Base-by-base conservation (phyloP, 495 filamentous ascomycete genomes). In the Bacidia rubella region DNA sequence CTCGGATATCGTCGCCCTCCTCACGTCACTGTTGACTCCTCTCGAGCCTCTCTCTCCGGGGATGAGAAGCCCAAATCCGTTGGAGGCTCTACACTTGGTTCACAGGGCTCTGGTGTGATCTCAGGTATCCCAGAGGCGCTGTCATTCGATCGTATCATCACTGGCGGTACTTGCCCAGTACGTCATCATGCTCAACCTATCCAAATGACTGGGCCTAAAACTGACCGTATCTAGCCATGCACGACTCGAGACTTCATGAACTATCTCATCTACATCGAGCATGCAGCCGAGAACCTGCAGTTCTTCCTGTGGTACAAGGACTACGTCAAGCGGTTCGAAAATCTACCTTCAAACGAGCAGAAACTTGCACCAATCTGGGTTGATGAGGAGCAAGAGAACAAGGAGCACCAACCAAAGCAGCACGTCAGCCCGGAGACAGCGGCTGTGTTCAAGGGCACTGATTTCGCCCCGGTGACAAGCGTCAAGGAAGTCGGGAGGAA, bases 201-300 rank as follows among this genome's bases (percentile, higher is more conserved):
- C 15, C 55, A 87, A 85, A 85, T 84, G 21, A 78, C 78, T 61
- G 86, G 85, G 0, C 60, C 74, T 24, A 74, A 82, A 24, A 35
- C 29, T 35, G 35, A 35, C 49, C 23, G 15, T 49, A 9, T 47
- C n/a, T 55, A 88, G 85, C 85, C 85, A 23, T 78, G 79, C 62
- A 87, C 85, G 0, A 60, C 74, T 24, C 75, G 83, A 24, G 85
- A 90, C 57, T 88, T 90, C 62, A 84, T 87, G 80, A 83, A 85
- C 66, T 90, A 86, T 60, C 70, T 87, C 41, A 70, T 79, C 49
- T 85, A 87, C 63, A 74, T 90, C 47, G 84, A 87, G 60, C 77
- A 79, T 32, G 64, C 78, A 11, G 80, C 85, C 46, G 85, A 89
- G 66, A 87, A 87, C 62, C 72, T 89, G 25, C 84, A 89, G 63